Conservation (phyloP, 805 yeast species). For the Yarrowia sp. region DNA sequence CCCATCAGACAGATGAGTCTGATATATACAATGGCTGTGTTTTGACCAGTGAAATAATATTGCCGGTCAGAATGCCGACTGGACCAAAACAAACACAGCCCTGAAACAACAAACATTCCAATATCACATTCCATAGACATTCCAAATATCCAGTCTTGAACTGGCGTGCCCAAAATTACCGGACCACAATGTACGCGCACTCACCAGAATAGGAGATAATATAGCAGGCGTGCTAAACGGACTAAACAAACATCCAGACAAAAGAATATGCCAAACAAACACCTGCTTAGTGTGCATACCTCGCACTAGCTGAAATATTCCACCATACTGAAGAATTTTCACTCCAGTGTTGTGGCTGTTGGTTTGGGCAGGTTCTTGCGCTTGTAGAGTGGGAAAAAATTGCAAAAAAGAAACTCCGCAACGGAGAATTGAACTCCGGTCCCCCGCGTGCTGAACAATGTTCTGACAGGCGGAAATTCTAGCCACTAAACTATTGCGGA, state of each 20-base stretch:
- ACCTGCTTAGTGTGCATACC: background rate
- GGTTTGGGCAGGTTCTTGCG: background rate
- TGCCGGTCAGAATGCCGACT: no score
- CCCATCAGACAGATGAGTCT: background rate
- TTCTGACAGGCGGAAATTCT: slow-evolving; percentile 52
- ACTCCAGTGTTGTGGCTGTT: background rate
- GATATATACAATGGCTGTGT: background rate
- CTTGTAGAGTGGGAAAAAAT: background rate
- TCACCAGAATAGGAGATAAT: background rate
- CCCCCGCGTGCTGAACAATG: slow-evolving; percentile 36
- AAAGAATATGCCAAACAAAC: slow-evolving; percentile 1
- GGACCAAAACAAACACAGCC: background rate
- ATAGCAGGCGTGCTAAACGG: background rate
- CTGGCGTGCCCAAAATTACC: background rate
- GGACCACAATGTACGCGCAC: background rate
- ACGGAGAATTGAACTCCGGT: slow-evolving; percentile 36
- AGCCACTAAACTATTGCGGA: slow-evolving; percentile 51
- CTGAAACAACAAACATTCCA: background rate
- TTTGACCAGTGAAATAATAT: no score
- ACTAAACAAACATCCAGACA: background rate
- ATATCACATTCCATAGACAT: background rate
- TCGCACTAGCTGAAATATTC: background rate
- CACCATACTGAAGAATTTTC: background rate
- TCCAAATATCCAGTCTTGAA: background rate
- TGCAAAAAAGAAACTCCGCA: slow-evolving; percentile 17